These are phyloP conservation scores for Mycena rebaudengoi DNA, from an alignment of 768 basidiomycete genomes.

Conservation along the genomic window DNA sequence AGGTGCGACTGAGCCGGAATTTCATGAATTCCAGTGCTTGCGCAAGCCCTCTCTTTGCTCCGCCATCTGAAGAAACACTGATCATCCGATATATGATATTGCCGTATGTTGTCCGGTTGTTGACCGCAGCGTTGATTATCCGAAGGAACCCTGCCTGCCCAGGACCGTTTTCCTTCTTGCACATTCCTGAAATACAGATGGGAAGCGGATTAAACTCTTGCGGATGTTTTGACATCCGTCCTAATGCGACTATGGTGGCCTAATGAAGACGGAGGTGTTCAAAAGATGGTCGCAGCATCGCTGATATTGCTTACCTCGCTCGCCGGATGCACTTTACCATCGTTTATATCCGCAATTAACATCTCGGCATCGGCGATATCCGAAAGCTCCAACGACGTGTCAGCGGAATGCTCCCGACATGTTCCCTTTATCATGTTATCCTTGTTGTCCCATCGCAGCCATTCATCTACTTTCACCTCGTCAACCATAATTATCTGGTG, in stretches of 20 bases:
- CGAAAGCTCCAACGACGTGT: background rate
- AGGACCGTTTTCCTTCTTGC: background rate
- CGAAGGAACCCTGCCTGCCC: background rate
- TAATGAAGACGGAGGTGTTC: too few species aligned
- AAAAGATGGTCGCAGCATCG: background rate
- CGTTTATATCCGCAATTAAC: background rate
- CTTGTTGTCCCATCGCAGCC: conserved; percentile 6
- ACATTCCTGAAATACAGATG: background rate
- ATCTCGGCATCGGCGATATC: background rate
- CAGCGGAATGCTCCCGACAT: background rate
- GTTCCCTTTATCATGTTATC: conserved; percentile 3
- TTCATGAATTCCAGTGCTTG: background rate
- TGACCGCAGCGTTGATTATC: background rate
- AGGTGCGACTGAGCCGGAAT: background rate
- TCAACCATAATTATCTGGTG: background rate
- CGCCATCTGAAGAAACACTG: conserved; percentile 3
- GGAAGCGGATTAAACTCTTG: background rate
- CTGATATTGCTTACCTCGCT: background rate
- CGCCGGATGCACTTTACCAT: background rate
- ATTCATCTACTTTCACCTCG: background rate
- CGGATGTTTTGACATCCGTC: background rate
- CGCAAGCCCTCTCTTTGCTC: conserved; percentile 1
- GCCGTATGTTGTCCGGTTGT: background rate
- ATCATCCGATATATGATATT: conserved; percentile 5
- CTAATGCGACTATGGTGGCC: background rate